A percentile compares a stretch with the other conserved stretches of the same genome.
These are phyloP conservation scores for Neoarthrinium moseri DNA, from an alignment of 2,329 filamentous ascomycete genomes.

Conservation along the genomic window DNA sequence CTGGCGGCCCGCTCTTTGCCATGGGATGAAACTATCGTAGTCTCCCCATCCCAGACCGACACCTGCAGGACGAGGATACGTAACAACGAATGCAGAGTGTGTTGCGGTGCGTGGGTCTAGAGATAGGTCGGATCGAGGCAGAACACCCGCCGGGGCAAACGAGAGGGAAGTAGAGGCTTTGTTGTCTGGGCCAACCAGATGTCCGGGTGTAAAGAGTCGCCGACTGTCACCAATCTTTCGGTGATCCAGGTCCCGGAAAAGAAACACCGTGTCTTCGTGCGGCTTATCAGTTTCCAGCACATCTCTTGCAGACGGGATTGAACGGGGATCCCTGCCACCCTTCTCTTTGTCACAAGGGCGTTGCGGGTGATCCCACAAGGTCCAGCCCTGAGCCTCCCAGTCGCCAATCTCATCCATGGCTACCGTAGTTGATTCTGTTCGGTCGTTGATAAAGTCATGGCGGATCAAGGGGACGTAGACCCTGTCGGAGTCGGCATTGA, in stretches of 20 bases:
- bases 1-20: neutral
- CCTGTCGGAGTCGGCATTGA: neutral
- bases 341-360: neutral
- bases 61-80: neutral
- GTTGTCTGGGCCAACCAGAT: neutral
- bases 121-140: neutral
- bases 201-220: neutral
- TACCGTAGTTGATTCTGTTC: neutral
- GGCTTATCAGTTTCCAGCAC: neutral
- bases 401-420: neutral
- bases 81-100: neutral
- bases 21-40: neutral
- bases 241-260: neutral
- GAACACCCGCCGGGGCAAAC: neutral
- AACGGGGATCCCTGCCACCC: neutral
- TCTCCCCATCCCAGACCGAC: neutral
- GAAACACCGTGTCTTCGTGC: neutral
- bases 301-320: neutral
- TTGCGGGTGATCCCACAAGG: neutral
- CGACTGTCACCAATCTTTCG: neutral
- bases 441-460: neutral
- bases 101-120: neutral
- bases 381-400: neutral
- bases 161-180: neutral
- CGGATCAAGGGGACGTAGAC: neutral